phyloP scores from a whole-genome alignment of 495 filamentous ascomycete species.

The Margaritispora aquatica region DNA sequence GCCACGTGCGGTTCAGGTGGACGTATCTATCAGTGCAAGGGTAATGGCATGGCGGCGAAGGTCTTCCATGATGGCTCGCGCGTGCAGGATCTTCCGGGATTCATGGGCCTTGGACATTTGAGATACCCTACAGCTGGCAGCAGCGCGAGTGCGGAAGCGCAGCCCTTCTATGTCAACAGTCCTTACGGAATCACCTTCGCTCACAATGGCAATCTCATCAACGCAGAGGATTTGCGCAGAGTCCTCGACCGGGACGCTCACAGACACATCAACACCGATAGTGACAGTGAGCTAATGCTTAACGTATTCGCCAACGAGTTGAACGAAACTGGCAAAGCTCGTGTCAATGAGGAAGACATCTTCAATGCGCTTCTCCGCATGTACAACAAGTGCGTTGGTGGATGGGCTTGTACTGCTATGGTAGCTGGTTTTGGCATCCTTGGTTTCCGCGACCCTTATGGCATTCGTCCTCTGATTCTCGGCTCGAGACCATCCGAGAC shows the following conservation, averaged over 20 bases:
- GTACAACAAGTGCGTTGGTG: constrained; percentile 74
- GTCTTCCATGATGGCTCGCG: constrained; percentile 77
- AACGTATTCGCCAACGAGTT: constrained; percentile 94
- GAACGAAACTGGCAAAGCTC: constrained; percentile 91
- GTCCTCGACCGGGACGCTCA: constrained; percentile 86
- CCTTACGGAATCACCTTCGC: constrained; percentile 70
- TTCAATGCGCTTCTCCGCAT: constrained; percentile 70
- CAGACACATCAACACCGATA: constrained; percentile 95
- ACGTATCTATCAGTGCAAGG: constrained; percentile 83
- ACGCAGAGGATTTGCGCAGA: constrained; percentile 69
- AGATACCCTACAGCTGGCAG: constrained; percentile 89
- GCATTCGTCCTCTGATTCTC: constrained; percentile 84
- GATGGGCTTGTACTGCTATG: constrained; percentile 88
- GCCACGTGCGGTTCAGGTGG: constrained; percentile 72
- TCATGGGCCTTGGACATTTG: constrained; percentile 85
- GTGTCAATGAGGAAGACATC: constrained; percentile 87
- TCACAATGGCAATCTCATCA: constrained; percentile 91
- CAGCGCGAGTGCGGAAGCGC: constrained; percentile 72
- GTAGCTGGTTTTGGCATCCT: constrained; percentile 89
- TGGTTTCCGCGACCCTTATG: constrained; percentile 83
- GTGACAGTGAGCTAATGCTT: constrained; percentile 89
- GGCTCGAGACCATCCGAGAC: constrained; percentile 62
- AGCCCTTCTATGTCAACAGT: constrained; percentile 91
- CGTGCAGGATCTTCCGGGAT: constrained; percentile 73
- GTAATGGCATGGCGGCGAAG: constrained; percentile 85